Evolutionary conservation across 768 basidiomycete genomes (phyloP), one percentile per base, ranked within the genome.

Genomic region (Neoboletus subvelutipes): DNA sequence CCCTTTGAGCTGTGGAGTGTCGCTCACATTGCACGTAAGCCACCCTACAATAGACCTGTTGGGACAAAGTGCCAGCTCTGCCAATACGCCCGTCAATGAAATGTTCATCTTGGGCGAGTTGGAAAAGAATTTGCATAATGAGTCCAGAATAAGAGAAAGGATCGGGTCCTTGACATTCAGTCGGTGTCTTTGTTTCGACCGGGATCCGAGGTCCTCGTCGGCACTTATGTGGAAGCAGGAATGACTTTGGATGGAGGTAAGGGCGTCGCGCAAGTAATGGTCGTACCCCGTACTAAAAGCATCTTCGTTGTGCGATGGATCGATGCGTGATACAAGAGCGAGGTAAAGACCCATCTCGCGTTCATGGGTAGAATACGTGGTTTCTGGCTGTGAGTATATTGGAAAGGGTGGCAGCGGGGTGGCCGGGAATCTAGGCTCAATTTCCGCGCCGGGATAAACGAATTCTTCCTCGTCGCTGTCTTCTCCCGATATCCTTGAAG

Each of bases 71-170:
- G 92, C 92, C 18, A 98, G 75, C 12, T 85, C 83, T 4, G 91
- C 85, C 34, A 97, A 74, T 5, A 87, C 83, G 22, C 91, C 91
- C 4, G 92, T 97, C 59, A 98, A 72, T 0, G 89, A 88, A 52
- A 98, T 83, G 68, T 98, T 98, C 71, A 82, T 84, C 61, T 94
- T 90, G 13, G 94, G 86, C 0, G 88, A 79, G 61, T 96, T 93
- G 15, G 83, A 82, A 71, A 97, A 92, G 79, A 98, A 96, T 56
- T 77, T 78, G 50, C 88, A 76, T 34, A 96, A 70, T 31, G 81
- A 81, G 51, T 88, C 85, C 45, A 97, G 80, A 48, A 96, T 67
- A 26, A 81, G 74, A 3, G 84, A 82, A 20, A 95, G 75, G 10
- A 96, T 75, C 11, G 88, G 83, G 63, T 95, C 93, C 59, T 85